Conservation (phyloP, 208 protist genomes). For the Leptomonas pyrrhocoris region DNA sequence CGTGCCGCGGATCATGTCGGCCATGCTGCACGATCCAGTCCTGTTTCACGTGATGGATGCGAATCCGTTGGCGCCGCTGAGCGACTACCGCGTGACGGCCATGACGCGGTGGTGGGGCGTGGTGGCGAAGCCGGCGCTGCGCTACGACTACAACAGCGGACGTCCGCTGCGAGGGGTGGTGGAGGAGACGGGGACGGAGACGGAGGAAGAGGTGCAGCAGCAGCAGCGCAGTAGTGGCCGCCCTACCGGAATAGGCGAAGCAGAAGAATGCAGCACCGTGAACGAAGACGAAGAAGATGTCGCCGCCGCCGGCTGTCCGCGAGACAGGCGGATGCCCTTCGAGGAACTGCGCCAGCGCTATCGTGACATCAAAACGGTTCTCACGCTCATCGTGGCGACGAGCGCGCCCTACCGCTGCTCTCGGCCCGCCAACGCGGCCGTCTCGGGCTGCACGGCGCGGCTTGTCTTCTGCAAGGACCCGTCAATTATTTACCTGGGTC, state of each 20-base stretch:
- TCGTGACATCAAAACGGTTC: slow-evolving; percentile 54
- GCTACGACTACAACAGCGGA: slow-evolving; percentile 28
- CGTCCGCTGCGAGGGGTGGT: slow-evolving; percentile 21
- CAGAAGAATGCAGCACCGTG: neutral
- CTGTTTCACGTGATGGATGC: slow-evolving; percentile 65
- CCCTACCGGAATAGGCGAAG: too few relatives aligned
- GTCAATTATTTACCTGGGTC: slow-evolving; percentile 72
- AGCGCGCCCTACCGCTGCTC: slow-evolving; percentile 66
- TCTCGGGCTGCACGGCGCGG: slow-evolving; percentile 54
- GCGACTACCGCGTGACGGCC: slow-evolving; percentile 55
- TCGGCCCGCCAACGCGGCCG: slow-evolving; percentile 43
- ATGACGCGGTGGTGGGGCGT: slow-evolving; percentile 65
- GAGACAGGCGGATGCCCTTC: slow-evolving; percentile 2
- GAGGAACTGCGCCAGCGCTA: slow-evolving; percentile 34
- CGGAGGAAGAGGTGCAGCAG: neutral
- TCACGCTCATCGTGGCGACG: slow-evolving; percentile 56
- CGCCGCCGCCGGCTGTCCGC: neutral
- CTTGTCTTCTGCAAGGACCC: slow-evolving; percentile 78
- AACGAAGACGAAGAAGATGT: neutral
- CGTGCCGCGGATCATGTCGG: slow-evolving; percentile 49
- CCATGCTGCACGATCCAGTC: slow-evolving; percentile 68
- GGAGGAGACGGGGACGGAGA: neutral
- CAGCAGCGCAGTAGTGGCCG: too few relatives aligned
- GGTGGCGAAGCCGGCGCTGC: slow-evolving; percentile 40
- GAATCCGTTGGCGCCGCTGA: slow-evolving; percentile 45